Base-by-base conservation (phyloP, 352 stramenopile genomes). In the Pythium chondricola region DNA sequence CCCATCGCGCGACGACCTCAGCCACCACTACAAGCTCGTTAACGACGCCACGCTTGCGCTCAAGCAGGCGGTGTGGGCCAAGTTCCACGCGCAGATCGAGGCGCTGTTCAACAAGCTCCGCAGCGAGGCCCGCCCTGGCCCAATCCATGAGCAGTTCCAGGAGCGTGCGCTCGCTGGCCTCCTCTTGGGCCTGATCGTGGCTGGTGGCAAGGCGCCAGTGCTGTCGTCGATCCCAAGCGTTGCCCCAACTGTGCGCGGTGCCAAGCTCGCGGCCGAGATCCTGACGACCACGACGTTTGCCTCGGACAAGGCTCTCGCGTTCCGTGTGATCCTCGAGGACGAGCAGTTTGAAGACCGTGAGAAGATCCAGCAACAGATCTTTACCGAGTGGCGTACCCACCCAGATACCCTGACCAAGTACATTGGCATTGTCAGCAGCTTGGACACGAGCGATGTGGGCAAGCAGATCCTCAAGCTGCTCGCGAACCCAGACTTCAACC, bases 361-460 rank as follows among this genome's bases (percentile, higher is more conserved):
- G 4, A 74, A 79, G 52, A 69, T 89, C 7, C 81, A 92, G 63
- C 45, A 75, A 22, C 65, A 85, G 46, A 63, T 88, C 43, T 84
- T 83, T 38, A 64, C 77, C 38, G 69, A 88, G 42, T 92, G 77
- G 81, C 63, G 69, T 38, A 61, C 75, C 61, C 75, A 73, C 33
- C 77, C 77, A 0, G 81, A 89, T 42, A 88, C 82, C 61, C 52
- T 89, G 41, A 83, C 76, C 26, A 84, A 83, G 57, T 92, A 92
- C 71, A 88, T 92, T 56, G 55, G 69, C 14, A 77, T 86, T 22
- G 59, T 92, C 25, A 78, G 71, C 57, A 85, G 71, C 48, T 56
- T 92, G 52, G 58, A 75, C 42, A 68, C 75, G 21, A 74, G 53
- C 18, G 75, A 88, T 27, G 76, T 88, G 3, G 74, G 74, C 17